A percentile compares a stretch with the other conserved stretches of the same genome.
Evolutionary conservation across 2,329 filamentous ascomycete genomes (phyloP).

Genomic region (Trichoderma lentiforme): DNA sequence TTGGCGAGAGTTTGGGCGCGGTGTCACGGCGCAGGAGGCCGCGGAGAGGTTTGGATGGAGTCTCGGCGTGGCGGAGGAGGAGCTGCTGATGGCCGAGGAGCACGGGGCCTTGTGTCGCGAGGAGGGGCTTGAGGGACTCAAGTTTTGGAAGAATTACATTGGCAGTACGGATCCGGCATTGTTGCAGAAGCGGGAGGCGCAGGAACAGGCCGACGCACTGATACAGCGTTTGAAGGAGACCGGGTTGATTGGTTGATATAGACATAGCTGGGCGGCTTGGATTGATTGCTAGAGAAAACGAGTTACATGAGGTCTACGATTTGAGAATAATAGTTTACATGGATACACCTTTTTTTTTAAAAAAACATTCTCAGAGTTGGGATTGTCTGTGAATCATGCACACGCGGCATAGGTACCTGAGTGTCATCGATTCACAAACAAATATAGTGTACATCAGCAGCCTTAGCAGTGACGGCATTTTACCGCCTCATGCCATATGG

Average conservation of each 20-base stretch:
- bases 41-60: conserved; percentile 95
- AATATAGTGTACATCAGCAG: not conserved
- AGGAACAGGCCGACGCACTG: conserved; percentile 41
- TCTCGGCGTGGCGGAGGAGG: conserved; percentile 90
- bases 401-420: not conserved
- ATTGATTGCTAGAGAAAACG: not conserved
- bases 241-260: conserved; percentile 40
- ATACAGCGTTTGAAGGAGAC: conserved; percentile 42
- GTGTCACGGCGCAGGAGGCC: conserved; percentile 84
- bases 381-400: not conserved
- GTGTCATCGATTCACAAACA: not conserved
- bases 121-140: conserved; percentile 83
- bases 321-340: not conserved
- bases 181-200: conserved; percentile 28
- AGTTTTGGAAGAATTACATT: conserved; percentile 86
- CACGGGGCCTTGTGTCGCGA: conserved; percentile 83
- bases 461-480: not conserved
- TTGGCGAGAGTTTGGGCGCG: conserved; percentile 72
- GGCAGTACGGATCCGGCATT: conserved; percentile 40
- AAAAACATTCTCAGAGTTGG: not conserved
- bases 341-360: too few relatives aligned
- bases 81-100: conserved; percentile 96
- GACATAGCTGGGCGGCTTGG: not conserved
- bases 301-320: not conserved
- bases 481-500: not conserved